Evolutionary conservation across 129 eudicot genomes (phyloP), one percentile per base, ranked within the genome.

Genomic region (Escallonia herrerae): DNA sequence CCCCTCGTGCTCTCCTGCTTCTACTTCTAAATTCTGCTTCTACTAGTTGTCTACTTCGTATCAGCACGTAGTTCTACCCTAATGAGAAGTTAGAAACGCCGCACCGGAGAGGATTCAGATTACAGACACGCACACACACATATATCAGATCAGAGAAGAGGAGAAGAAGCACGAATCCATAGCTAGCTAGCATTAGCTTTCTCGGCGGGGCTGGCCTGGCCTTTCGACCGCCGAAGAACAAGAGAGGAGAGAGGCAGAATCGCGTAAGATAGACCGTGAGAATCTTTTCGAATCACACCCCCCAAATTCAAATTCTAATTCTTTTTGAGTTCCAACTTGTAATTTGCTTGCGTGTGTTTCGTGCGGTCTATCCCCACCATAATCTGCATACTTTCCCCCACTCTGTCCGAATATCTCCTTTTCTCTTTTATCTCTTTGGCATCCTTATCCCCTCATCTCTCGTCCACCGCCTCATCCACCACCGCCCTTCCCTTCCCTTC

Each of bases 221-320:
- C 33, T 22, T 22, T 1, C 33, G 33, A 22, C 33, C 33, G 33
- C 49, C 9, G 42, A 48, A 40, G 56, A 46, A 56, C 60, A 66
- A 65, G 38, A 60, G 72, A 14, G 78, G 62, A 75, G 76, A 64
- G 72, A 63, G 67, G 97, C 94, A 84, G 97, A 90, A 77, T 87
- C 81, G 93, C 97, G 97, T 87, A 80, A 73, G 86, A 87, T 91
- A 91, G 97, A 91, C 93, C 96, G 82, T 79, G 72, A 66, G 86
- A 90, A 77, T 79, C 81, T 74, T 22, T 22, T 22, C 33, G 33
- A 22, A 22, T 22, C 33, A 22, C 33, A 22, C 33, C 33, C 33
- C 33, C 67, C 63, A 87, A 85, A 85, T 84, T 66, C 86, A 83
- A 85, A 86, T 95, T 71, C 84, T 47, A 86, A 81, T 50, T 64